A percentile compares a stretch with the other conserved stretches of the same genome.
Conservation (phyloP, 2,329 filamentous ascomycete genomes). For the Lasiodiplodia gonubiensis region DNA sequence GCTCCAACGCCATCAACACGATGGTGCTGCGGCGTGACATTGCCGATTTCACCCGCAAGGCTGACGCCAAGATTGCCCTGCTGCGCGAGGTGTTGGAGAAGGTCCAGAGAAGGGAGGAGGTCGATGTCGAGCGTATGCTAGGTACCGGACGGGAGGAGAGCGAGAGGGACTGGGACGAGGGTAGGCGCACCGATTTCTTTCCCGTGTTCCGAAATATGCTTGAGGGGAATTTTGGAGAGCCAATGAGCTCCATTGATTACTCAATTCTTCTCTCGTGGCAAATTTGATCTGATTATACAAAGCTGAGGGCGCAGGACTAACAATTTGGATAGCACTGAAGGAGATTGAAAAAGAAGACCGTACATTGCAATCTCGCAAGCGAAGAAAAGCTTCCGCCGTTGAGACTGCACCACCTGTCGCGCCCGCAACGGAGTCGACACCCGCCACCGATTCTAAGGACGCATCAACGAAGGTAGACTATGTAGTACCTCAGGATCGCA, state of each 20-base stretch:
- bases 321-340: conserved; percentile 60
- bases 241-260: background rate
- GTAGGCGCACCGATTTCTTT: conserved; percentile 53
- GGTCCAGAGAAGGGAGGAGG: conserved; percentile 73
- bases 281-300: background rate
- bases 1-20: conserved; percentile 94
- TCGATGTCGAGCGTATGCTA: conserved; percentile 82
- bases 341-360: conserved; percentile 70
- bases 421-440: background rate
- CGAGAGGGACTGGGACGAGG: conserved; percentile 88
- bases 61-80: conserved; percentile 77
- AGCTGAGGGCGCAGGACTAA: conserved; percentile 29
- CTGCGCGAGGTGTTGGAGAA: conserved; percentile 76
- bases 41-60: conserved; percentile 72
- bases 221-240: background rate
- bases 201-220: background rate
- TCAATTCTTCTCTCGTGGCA: background rate
- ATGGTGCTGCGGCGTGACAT: conserved; percentile 80
- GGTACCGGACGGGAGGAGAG: conserved; percentile 76
- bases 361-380: conserved; percentile 54
- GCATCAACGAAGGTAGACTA: background rate
- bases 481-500: conserved; percentile 4
- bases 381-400: conserved; percentile 34
- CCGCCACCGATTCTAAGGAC: conserved; percentile 4
- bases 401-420: background rate